phyloP scores from a whole-genome alignment of 257 asterid genomes.

The Forsythia suspensa region DNA sequence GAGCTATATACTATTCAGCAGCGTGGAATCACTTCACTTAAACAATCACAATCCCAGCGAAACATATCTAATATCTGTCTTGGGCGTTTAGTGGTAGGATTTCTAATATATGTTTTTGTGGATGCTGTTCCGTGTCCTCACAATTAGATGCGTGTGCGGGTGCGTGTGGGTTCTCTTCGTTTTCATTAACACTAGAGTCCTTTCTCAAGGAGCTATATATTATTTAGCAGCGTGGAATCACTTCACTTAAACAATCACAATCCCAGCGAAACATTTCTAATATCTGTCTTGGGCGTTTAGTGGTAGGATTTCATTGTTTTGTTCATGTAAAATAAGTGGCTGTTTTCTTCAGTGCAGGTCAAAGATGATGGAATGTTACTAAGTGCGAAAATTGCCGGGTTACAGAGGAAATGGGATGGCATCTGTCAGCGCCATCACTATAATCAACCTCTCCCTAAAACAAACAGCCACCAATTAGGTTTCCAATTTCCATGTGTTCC shows the following conservation, averaged over 20 bases:
- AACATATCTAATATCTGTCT: neutral
- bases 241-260: neutral
- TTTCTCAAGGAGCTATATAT: neutral
- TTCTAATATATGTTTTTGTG: too few relatives aligned
- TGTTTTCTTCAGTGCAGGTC: conserved; percentile 68
- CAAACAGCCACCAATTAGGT: conserved; percentile 22
- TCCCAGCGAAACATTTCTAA: neutral
- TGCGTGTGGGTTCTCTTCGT: neutral
- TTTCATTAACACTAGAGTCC: neutral
- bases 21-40: neutral
- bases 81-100: neutral
- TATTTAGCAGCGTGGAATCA: neutral
- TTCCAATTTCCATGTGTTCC: conserved; percentile 42
- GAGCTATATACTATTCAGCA: neutral
- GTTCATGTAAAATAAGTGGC: neutral
- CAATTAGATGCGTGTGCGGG: neutral
- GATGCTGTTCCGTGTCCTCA: neutral
- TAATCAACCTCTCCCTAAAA: conserved; percentile 36
- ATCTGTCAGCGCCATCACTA: conserved; percentile 56
- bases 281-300: neutral
- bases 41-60: neutral
- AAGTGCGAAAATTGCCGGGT: conserved; percentile 42
- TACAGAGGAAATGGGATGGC: conserved; percentile 69
- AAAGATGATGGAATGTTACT: conserved; percentile 58
- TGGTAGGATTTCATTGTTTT: neutral